Evolutionary conservation across 371 early-diverging fungal genomes (phyloP).

Genomic region (Mortierella sp.): DNA sequence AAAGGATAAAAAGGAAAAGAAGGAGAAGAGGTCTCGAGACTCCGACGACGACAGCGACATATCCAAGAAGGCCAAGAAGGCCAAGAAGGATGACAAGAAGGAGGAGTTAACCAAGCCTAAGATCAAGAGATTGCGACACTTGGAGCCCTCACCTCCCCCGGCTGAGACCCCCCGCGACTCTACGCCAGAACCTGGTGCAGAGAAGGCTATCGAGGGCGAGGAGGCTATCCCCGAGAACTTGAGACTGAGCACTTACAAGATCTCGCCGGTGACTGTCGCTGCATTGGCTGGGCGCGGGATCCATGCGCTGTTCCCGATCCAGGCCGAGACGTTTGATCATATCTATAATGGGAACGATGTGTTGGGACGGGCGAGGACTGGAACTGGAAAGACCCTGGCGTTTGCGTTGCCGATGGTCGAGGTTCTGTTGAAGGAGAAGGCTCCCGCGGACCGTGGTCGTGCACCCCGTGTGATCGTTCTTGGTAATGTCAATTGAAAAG

Average conservation of each 20-base stretch:
- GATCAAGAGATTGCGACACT: conserved; percentile 34
- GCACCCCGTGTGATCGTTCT: conserved; percentile 88
- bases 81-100: conserved; percentile 50
- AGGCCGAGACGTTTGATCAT: conserved; percentile 87
- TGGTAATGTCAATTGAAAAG: conserved; percentile 12
- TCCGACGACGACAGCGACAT: no score
- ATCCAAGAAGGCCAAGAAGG: conserved; percentile 59
- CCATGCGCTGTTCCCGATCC: conserved; percentile 91
- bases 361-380: conserved; percentile 95
- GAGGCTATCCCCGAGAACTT: conserved; percentile 72
- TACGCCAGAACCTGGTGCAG: conserved; percentile 43
- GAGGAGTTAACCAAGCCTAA: conserved; percentile 54
- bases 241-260: conserved; percentile 71
- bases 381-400: conserved; percentile 95
- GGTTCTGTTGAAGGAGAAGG: conserved; percentile 70
- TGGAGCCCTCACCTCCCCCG: conserved; percentile 27
- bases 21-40: conserved; percentile 60
- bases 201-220: conserved; percentile 60
- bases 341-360: conserved; percentile 92
- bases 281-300: conserved; percentile 71
- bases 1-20: conserved; percentile 58
- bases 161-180: conserved; percentile 45
- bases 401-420: conserved; percentile 93
- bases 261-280: conserved; percentile 58
- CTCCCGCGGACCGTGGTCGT: conserved; percentile 71